Evolutionary conservation across 805 yeast species (phyloP).

Genomic region (Saccharomycopsis oosterbeekiorum): DNA sequence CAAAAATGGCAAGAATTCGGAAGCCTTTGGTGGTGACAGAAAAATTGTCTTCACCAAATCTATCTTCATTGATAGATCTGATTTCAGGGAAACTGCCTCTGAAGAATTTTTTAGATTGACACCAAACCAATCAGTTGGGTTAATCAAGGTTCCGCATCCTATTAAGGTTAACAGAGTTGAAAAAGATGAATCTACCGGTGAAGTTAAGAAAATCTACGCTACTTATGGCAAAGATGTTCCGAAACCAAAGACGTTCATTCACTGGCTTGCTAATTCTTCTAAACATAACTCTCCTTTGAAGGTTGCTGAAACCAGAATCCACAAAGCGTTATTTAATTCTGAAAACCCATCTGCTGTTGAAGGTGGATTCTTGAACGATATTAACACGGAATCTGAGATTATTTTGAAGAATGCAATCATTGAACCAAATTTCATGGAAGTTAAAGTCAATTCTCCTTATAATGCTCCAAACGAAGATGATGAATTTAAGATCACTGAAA

Average conservation of each 20-base stretch:
- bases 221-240: conserved; percentile 47
- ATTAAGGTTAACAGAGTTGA: conserved; percentile 62
- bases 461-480: conserved; percentile 47
- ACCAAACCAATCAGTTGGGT: conserved; percentile 90
- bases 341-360: conserved; percentile 88
- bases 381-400: conserved; percentile 71
- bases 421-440: conserved; percentile 67
- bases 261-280: conserved; percentile 80
- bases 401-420: conserved; percentile 56
- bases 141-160: conserved; percentile 82
- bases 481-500: conserved; percentile 65
- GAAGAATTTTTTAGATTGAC: conserved; percentile 86
- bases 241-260: conserved; percentile 93
- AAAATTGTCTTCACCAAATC: conserved; percentile 65
- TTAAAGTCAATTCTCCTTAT: conserved; percentile 67
- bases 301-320: conserved; percentile 71
- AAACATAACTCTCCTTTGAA: conserved; percentile 53
- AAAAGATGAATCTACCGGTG: conserved; percentile 47
- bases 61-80: conserved; percentile 80
- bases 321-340: conserved; percentile 77
- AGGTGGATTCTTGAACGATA: conserved; percentile 78
- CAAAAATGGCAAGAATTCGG: conserved; percentile 69
- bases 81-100: conserved; percentile 56
- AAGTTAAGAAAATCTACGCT: conserved; percentile 61
- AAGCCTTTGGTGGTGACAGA: conserved; percentile 56